These are phyloP conservation scores for Aspergillus affinis DNA, from an alignment of 495 filamentous ascomycete genomes.

Conservation along the genomic window DNA sequence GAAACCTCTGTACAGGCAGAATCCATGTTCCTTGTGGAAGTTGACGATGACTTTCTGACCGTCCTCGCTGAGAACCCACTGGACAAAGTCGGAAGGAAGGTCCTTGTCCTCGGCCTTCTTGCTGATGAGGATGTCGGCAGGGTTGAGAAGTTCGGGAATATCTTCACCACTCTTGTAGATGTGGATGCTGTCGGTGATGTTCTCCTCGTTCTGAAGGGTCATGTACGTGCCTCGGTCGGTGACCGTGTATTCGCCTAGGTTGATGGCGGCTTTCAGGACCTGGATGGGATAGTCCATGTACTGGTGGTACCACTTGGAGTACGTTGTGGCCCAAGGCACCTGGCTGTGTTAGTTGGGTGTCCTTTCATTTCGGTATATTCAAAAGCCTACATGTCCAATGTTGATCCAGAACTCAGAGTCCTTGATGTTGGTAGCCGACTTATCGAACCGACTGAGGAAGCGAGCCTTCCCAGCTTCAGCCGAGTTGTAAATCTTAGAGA, in stretches of 20 bases:
- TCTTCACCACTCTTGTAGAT: constrained; percentile 41
- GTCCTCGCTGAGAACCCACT: constrained; percentile 33
- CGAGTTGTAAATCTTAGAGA: constrained; percentile 30
- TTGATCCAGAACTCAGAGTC: constrained; percentile 44
- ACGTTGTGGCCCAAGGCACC: constrained; percentile 41
- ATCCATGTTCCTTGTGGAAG: constrained; percentile 9
- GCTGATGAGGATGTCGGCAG: constrained; percentile 39
- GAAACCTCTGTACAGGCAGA: constrained; percentile 8
- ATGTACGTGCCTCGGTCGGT: constrained; percentile 44
- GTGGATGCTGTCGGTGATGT: constrained; percentile 22
- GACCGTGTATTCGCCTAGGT: constrained; percentile 41
- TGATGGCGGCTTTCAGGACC: constrained; percentile 35
- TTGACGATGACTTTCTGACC: constrained; percentile 31
- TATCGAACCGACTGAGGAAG: constrained; percentile 45
- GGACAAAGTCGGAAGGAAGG: constrained; percentile 31
- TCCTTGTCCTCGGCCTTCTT: constrained; percentile 26
- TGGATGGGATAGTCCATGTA: constrained; percentile 44
- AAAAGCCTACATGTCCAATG: constrained; percentile 36
- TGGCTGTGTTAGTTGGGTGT: constrained; percentile 4
- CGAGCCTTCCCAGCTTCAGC: constrained; percentile 28
- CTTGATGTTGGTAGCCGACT: constrained; percentile 49
- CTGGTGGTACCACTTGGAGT: constrained; percentile 48
- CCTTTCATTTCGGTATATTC: neutral
- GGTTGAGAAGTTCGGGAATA: constrained; percentile 33
- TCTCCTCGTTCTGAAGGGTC: constrained; percentile 20